These are phyloP conservation scores for Puccinia horiana DNA, from an alignment of 1,284 basidiomycete species.

Conservation along the genomic window DNA sequence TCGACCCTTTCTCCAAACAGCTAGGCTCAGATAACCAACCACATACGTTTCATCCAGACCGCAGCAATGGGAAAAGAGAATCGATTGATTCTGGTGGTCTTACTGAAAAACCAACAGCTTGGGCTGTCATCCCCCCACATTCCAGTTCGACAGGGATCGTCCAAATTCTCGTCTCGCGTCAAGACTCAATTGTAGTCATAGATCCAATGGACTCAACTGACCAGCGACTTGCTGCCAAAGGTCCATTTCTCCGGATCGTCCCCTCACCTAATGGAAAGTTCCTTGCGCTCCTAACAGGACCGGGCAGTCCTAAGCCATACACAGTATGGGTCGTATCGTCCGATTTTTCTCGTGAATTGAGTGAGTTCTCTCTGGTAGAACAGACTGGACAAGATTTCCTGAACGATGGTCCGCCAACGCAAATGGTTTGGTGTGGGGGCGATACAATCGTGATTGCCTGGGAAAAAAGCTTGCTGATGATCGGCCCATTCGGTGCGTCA, in stretches of 20 bases:
- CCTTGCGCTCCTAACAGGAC: slow-evolving; percentile 75
- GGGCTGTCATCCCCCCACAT: slow-evolving; percentile 43
- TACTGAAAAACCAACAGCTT: slow-evolving; percentile 29
- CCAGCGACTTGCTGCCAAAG: slow-evolving; percentile 70
- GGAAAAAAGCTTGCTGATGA: slow-evolving; percentile 75
- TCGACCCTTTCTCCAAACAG: neutral
- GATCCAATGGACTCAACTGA: slow-evolving; percentile 25
- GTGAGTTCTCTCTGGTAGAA: slow-evolving; percentile 69
- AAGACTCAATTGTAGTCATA: neutral
- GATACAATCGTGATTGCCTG: slow-evolving; percentile 88
- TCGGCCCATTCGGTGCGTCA: slow-evolving; percentile 83
- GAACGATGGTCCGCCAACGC: slow-evolving; percentile 57
- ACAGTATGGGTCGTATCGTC: slow-evolving; percentile 85
- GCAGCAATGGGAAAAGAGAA: slow-evolving; percentile 45
- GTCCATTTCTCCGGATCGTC: slow-evolving; percentile 82
- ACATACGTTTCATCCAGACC: slow-evolving; percentile 31
- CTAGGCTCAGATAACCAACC: neutral
- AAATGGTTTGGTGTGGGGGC: slow-evolving; percentile 93
- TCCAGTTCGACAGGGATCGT: slow-evolving; percentile 19
- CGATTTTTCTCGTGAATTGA: slow-evolving; percentile 84
- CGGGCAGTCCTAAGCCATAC: slow-evolving; percentile 59
- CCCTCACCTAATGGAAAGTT: slow-evolving; percentile 92
- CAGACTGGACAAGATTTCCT: slow-evolving; percentile 58
- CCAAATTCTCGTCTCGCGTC: slow-evolving; percentile 13
- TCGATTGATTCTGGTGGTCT: slow-evolving; percentile 46